phyloP scores from a whole-genome alignment of 2,329 filamentous ascomycete genomes.

The Microascus cirrosus region DNA sequence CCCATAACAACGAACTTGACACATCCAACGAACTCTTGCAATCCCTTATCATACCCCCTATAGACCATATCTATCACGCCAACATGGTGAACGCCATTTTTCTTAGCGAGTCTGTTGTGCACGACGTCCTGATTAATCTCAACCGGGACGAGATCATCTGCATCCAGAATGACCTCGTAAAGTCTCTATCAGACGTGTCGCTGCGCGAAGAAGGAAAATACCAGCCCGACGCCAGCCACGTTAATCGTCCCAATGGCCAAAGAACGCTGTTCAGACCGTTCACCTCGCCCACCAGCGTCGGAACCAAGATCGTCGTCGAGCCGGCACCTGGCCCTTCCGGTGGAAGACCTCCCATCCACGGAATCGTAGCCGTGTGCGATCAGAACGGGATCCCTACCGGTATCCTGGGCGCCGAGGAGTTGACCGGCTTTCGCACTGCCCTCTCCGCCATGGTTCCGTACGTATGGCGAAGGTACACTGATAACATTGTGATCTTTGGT shows the following conservation, averaged over 20 bases:
- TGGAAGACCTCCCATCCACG: neutral
- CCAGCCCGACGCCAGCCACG: conserved; percentile 10
- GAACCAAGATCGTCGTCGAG: conserved; percentile 14
- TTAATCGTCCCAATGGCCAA: conserved; percentile 12
- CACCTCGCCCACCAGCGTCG: conserved; percentile 9
- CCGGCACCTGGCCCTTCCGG: neutral
- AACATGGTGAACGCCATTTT: neutral
- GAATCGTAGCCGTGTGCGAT: conserved; percentile 42
- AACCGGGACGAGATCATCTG: neutral
- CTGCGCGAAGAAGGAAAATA: conserved; percentile 4
- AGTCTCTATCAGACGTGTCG: neutral
- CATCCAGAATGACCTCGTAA: neutral
- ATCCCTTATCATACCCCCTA: too few species aligned
- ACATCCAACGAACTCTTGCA: too few species aligned
- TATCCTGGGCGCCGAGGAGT: conserved; percentile 53
- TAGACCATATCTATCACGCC: neutral
- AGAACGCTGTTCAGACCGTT: conserved; percentile 15
- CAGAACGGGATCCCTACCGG: conserved; percentile 29
- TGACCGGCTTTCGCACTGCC: conserved; percentile 58
- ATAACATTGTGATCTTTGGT: conserved; percentile 55
- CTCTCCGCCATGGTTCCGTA: conserved; percentile 52
- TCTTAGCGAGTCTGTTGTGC: neutral
- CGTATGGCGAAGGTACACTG: conserved; percentile 19
- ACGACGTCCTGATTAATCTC: neutral
- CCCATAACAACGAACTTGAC: too few species aligned